A percentile compares a stretch with the other conserved stretches of the same genome.
Evolutionary conservation across 257 asterid genomes (phyloP).

Genomic region (Primulina eburnea): DNA sequence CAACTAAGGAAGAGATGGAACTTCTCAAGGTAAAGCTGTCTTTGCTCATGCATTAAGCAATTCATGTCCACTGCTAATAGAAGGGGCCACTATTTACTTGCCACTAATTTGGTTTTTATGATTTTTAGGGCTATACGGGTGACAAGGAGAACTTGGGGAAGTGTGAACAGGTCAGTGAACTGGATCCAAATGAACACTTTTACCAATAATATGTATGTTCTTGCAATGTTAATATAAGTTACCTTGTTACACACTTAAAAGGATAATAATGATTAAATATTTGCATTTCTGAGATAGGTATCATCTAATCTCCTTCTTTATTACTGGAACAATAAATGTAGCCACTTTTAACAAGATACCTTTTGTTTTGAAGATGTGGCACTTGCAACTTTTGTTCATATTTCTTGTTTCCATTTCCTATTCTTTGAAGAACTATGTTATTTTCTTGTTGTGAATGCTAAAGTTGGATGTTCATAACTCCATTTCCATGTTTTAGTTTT

Average conservation of each 20-base stretch:
- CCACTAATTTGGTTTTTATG: constrained; percentile 26
- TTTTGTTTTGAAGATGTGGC: background rate
- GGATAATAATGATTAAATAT: background rate
- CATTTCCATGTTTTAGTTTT: constrained; percentile 61
- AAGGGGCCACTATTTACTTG: constrained; percentile 13
- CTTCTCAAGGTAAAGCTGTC: constrained; percentile 73
- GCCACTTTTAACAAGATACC: background rate
- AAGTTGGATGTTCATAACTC: constrained; percentile 21
- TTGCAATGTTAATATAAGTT: constrained; percentile 5
- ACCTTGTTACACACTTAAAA: background rate
- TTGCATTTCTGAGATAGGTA: constrained; percentile 1
- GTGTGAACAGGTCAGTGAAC: constrained; percentile 85
- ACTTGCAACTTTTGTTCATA: background rate
- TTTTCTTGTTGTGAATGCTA: constrained; percentile 11
- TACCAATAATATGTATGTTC: background rate
- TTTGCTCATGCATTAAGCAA: constrained; percentile 19
- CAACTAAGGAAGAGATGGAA: constrained; percentile 98
- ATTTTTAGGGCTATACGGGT: constrained; percentile 73
- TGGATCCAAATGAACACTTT: constrained; percentile 18
- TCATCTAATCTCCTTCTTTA: background rate
- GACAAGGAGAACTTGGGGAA: constrained; percentile 86
- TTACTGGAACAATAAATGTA: background rate
- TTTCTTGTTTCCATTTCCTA: constrained; percentile 1
- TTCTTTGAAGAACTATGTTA: background rate
- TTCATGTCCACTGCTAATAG: constrained; percentile 1